A percentile compares a stretch with the other conserved stretches of the same genome.
Evolutionary conservation across 257 asterid species (phyloP).

Genomic region (Ilex asprella): DNA sequence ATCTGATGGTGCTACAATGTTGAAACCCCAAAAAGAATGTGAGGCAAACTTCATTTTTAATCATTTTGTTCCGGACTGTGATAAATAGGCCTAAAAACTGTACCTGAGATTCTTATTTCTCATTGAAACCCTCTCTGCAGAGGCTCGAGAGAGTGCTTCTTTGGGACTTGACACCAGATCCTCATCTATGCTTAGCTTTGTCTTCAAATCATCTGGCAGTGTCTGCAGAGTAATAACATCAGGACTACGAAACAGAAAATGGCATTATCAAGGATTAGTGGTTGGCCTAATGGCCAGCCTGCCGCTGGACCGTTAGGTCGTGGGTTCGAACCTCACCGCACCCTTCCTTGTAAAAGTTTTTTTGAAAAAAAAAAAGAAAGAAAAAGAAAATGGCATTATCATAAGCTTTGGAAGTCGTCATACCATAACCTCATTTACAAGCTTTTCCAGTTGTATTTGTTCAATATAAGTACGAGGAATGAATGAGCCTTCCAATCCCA

Average conservation of each 20-base stretch:
- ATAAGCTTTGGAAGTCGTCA: slow-evolving; percentile 17
- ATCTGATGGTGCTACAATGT: no score
- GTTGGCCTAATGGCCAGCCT: no score
- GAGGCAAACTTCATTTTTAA: not conserved
- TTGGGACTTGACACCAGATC: slow-evolving; percentile 79
- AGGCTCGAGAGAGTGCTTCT: slow-evolving; percentile 77
- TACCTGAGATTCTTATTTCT: slow-evolving; percentile 62
- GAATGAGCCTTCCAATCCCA: slow-evolving; percentile 84
- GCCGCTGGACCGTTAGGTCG: no score
- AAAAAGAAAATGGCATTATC: not conserved
- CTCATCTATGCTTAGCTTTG: slow-evolving; percentile 87
- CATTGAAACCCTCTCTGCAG: slow-evolving; percentile 53
- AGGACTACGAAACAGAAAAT: slow-evolving; percentile 14
- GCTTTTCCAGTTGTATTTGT: slow-evolving; percentile 96
- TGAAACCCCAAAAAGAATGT: not conserved
- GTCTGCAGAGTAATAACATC: slow-evolving; percentile 47
- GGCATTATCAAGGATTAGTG: no score
- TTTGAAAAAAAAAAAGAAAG: no score
- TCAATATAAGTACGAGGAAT: slow-evolving; percentile 88
- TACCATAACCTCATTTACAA: slow-evolving; percentile 93
- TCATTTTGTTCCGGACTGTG: not conserved
- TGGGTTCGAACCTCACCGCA: no score
- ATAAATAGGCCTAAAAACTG: slow-evolving; percentile 10
- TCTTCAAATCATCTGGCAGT: slow-evolving; percentile 88
- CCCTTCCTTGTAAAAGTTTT: no score